Evolutionary conservation across 345 rosid genomes (phyloP), one percentile per base, ranked within the genome.

Genomic region (Cardamine chenopodiifolia): DNA sequence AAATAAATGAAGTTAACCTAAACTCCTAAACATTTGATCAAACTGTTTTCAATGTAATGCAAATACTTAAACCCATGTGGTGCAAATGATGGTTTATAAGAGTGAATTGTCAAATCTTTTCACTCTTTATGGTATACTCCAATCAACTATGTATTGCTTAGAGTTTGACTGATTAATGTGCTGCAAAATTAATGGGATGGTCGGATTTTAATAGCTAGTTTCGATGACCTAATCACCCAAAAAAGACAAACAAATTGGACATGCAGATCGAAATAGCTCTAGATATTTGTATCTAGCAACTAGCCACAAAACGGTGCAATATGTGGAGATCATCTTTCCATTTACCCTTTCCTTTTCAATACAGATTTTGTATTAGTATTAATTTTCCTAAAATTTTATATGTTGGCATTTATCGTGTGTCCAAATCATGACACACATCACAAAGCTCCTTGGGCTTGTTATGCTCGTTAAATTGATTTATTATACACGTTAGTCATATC

Each of bases 231-330:
- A 50, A n/a, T 66, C 15, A 15, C 19, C 48, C 23, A 20, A 22
- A 50, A 52, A 66, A 22, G 18, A 50, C 31, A 15, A 26, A 50
- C n/a, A 31, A 13, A 29, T 7, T 12, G 12, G 28, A 8, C 17
- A 19, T 48, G 44, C 29, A 31, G 6, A 6, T 47, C 11, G 10
- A 64, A 44, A 63, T 42, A 42, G 15, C 17, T 40, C 45, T 42
- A 14, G 6, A 47, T 65, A 64, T 40, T 8, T 50, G 58, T 66
- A 14, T 66, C 14, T 31, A 19, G 29, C 8, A 32, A 34, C 44
- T 50, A 67, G 48, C 60, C 17, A 67, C 34, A 52, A 52, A 22
- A 66, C 17, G 8, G n/a, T 52, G 23, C 23, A 35, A 23, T 57
- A 55, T 14, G 47, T 56, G 4, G 13, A n/a, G 25, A 18, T 58